These are phyloP conservation scores for Chamaenerion angustifolium DNA, from an alignment of 345 rosid genomes.

Conservation along the genomic window DNA sequence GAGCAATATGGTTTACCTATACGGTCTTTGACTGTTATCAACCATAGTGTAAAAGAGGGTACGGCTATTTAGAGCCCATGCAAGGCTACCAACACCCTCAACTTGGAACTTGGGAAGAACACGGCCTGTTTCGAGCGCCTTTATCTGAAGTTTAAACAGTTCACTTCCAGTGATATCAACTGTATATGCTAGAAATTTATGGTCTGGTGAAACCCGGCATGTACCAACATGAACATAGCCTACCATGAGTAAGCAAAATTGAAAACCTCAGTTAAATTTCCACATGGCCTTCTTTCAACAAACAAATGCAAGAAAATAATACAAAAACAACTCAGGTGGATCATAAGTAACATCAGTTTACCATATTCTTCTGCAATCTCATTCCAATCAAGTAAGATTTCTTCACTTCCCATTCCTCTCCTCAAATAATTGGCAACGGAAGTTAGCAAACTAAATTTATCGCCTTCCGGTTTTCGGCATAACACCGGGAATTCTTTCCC, in stretches of 20 bases:
- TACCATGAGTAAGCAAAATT: slow-evolving; percentile 8
- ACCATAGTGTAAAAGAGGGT: slow-evolving; percentile 54
- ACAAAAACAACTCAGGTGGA: neutral
- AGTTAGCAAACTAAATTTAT: slow-evolving; percentile 23
- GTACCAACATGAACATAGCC: slow-evolving; percentile 82
- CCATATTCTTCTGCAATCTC: slow-evolving; percentile 65
- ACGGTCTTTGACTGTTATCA: slow-evolving; percentile 64
- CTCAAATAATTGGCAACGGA: slow-evolving; percentile 16
- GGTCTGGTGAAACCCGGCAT: slow-evolving; percentile 84
- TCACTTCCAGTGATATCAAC: slow-evolving; percentile 60
- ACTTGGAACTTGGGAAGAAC: slow-evolving; percentile 34
- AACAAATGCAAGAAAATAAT: neutral
- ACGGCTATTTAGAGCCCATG: slow-evolving; percentile 72
- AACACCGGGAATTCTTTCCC: slow-evolving; percentile 82
- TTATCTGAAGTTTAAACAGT: slow-evolving; percentile 57
- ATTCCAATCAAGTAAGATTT: slow-evolving; percentile 87
- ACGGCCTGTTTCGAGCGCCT: slow-evolving; percentile 47
- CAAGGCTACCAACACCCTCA: slow-evolving; percentile 70
- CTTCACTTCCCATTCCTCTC: slow-evolving; percentile 28
- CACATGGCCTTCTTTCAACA: neutral
- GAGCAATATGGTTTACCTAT: slow-evolving; percentile 29
- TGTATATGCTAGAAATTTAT: slow-evolving; percentile 71
- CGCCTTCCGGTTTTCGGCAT: slow-evolving; percentile 34
- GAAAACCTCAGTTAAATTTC: neutral
- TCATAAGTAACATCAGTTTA: slow-evolving; percentile 12